These are phyloP conservation scores for Mesostigma viride DNA, from an alignment of 139 green algal species.

Conservation along the genomic window DNA sequence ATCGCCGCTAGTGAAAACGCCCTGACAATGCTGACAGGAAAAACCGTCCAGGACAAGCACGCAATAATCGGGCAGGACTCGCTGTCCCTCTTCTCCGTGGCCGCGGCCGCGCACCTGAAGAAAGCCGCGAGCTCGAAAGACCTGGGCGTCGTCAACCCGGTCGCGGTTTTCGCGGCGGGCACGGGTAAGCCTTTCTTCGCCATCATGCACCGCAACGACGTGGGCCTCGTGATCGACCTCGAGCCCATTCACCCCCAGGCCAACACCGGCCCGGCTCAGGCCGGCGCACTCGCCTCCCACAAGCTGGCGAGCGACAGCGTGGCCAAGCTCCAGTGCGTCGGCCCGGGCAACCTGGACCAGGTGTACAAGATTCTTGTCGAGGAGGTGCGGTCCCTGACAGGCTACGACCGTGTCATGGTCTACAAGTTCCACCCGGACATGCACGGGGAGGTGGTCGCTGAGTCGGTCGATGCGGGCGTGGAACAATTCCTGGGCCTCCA, in stretches of 20 bases:
- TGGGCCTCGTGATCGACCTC: slow-evolving; percentile 33
- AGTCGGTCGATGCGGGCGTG: slow-evolving; percentile 17
- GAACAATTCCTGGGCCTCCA: slow-evolving; percentile 36
- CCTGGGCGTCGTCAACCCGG: slow-evolving; percentile 30
- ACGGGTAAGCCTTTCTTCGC: slow-evolving; percentile 29
- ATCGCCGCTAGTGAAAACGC: too few species aligned
- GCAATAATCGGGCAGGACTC: slow-evolving; percentile 27
- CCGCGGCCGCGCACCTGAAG: slow-evolving; percentile 17
- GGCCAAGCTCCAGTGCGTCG: slow-evolving; percentile 21
- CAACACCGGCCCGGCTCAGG: slow-evolving; percentile 13
- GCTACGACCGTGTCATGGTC: slow-evolving; percentile 36
- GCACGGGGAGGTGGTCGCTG: slow-evolving; percentile 36
- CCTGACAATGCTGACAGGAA: too few species aligned
- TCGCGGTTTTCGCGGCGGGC: slow-evolving; percentile 2
- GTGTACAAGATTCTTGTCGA: too few species aligned
- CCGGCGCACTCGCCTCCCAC: slow-evolving; percentile 29
- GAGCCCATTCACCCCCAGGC: slow-evolving; percentile 21
- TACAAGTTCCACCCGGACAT: slow-evolving; percentile 40
- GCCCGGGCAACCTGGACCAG: slow-evolving; percentile 25
- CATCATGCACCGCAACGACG: slow-evolving; percentile 33
- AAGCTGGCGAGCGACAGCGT: slow-evolving; percentile 33
- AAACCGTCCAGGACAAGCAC: too few species aligned
- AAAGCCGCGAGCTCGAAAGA: slow-evolving; percentile 23
- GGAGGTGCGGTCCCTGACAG: slow-evolving; percentile 32
- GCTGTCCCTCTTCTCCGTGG: slow-evolving; percentile 25